Evolutionary conservation across 108 stramenopile genomes (phyloP), one percentile per base, ranked within the genome.

Genomic region (Hondaea fermentalgiana): DNA sequence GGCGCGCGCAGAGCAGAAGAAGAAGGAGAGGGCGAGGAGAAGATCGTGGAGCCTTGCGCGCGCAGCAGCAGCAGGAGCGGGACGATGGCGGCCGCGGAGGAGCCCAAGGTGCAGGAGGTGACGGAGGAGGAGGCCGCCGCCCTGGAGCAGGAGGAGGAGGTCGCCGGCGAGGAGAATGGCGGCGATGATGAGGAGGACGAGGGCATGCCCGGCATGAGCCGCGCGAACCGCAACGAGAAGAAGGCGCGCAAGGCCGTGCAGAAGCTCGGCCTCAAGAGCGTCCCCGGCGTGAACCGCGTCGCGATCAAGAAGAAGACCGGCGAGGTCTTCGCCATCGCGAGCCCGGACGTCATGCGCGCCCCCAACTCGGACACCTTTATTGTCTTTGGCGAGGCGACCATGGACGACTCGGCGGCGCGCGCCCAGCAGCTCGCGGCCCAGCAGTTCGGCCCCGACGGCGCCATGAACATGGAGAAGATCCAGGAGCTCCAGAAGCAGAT

Each of bases 321-420:
- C 89, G 92, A 94, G 91, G 97, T 98, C 87, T 98, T 99, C 91
- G 98, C 96, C 76, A 97, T 99, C 91, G 92, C 94, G 90, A 93
- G 95, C 89, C 98, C 99, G 8, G 98, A 98, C 93, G 98, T 98
- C 60, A 97, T 95, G 96, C 97, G 97, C 94, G 91, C 91, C 83
- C 96, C 97, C 87, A 96, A 87, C 51, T 93, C 96, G 64, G 98
- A 98, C 91, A 98, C 98, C 72, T 99, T 97, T 90, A 95, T 99
- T 57, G 95, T 99, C 93, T 99, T 99, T 91, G 99, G 99, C 58
- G 98, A 98, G 93, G 99, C 98, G 92, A 98, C 98, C 94, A 95
- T 95, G 51, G 99, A 98, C 92, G 99, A 99, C 92, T 91, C 95
- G 5, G 87, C 91, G n/a, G 95, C 93, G 60, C 95, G 95, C 90